Conservation (phyloP, 345 rosid genomes). For the Eucalyptus cladocalyx region DNA sequence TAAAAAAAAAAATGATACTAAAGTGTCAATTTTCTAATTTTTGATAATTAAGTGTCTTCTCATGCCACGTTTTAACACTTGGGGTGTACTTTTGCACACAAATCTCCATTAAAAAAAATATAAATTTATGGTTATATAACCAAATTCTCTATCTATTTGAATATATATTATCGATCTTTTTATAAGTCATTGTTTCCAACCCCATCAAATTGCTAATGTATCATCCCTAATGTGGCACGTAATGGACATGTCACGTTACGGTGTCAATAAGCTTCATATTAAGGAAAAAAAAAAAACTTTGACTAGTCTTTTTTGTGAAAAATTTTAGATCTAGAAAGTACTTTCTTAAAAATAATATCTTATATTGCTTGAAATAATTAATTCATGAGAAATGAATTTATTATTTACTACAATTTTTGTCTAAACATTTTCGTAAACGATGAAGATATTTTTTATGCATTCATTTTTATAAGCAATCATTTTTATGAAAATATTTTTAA, state of each 20-base stretch:
- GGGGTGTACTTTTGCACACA: fast-evolving
- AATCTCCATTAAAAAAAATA: neutral
- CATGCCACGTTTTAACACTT: no score
- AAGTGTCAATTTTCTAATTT: no score
- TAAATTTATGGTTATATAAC: neutral
- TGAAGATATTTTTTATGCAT: neutral
- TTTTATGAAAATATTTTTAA: neutral
- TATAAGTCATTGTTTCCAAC: neutral
- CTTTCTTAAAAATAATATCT: neutral
- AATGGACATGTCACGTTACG: no score
- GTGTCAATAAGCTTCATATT: no score
- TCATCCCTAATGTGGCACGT: no score
- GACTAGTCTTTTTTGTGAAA: neutral
- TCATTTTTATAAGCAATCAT: neutral
- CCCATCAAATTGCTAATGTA: neutral
- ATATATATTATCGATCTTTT: no score
- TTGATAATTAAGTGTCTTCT: fast-evolving
- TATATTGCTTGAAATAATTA: neutral
- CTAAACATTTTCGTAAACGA: neutral
- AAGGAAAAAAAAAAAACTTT: neutral
- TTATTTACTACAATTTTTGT: no score
- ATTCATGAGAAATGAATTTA: neutral
- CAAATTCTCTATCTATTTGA: neutral
- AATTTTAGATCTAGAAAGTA: neutral
- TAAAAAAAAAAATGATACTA: no score